Evolutionary conservation across 208 protist species (phyloP).

Genomic region (Acanthamoeba polyphaga): DNA sequence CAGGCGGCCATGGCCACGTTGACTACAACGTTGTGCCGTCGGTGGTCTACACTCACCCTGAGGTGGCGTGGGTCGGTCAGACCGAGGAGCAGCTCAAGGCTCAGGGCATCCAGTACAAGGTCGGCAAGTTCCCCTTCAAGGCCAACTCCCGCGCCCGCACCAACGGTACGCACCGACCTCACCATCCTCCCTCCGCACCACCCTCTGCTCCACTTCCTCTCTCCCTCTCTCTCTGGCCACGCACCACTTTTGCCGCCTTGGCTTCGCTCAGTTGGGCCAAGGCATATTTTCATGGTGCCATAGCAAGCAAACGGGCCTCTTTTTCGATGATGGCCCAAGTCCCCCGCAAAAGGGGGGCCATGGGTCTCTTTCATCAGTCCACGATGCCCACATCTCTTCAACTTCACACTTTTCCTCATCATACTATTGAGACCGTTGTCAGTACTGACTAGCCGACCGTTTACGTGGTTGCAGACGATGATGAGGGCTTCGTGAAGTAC

Average conservation of each 20-base stretch:
- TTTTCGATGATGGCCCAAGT: slow-evolving; percentile 11
- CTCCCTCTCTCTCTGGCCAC: neutral
- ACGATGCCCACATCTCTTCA: neutral
- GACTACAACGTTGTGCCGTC: slow-evolving; percentile 99
- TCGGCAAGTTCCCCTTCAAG: slow-evolving; percentile 98
- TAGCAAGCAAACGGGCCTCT: neutral
- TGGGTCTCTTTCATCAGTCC: slow-evolving; percentile 1
- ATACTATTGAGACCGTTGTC: neutral
- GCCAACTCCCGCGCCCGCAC: slow-evolving; percentile 98
- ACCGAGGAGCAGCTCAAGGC: slow-evolving; percentile 98
- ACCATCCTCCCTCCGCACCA: neutral
- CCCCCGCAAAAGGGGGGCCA: neutral
- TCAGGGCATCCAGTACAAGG: slow-evolving; percentile 94
- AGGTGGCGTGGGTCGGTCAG: slow-evolving; percentile 98
- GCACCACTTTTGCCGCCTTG: slow-evolving; percentile 3
- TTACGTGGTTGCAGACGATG: slow-evolving; percentile 84
- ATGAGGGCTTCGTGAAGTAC: slow-evolving; percentile 99
- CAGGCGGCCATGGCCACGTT: slow-evolving; percentile 93
- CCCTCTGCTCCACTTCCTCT: neutral
- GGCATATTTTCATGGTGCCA: neutral
- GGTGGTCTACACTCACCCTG: slow-evolving; percentile 99
- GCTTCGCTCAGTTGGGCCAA: slow-evolving; percentile 14
- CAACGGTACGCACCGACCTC: slow-evolving; percentile 82
- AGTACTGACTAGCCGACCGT: neutral
- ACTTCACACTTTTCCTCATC: neutral